A percentile compares a stretch with the other conserved stretches of the same genome.
Conservation (phyloP, 495 filamentous ascomycete genomes). For the Trichodelitschia bisporula region DNA sequence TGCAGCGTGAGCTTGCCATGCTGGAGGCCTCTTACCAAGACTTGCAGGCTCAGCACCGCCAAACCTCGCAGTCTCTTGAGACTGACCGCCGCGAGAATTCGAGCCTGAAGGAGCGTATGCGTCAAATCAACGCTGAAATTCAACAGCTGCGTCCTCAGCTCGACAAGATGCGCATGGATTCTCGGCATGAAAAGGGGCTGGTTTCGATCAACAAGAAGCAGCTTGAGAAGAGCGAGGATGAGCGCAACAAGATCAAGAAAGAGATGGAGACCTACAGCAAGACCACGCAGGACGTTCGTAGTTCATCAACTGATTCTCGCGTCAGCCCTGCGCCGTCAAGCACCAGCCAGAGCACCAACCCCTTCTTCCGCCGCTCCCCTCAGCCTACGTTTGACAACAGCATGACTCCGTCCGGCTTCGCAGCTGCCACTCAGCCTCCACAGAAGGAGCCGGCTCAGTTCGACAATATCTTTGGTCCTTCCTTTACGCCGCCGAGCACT, state of each 20-base stretch:
- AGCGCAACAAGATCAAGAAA: constrained; percentile 57
- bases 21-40: constrained; percentile 66
- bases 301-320: constrained; percentile 3
- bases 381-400: constrained; percentile 39
- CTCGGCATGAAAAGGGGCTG: constrained; percentile 80
- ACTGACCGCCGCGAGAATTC: constrained; percentile 76
- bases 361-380: constrained; percentile 57
- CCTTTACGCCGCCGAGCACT: constrained; percentile 25
- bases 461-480: constrained; percentile 73
- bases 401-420: constrained; percentile 26
- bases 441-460: constrained; percentile 44
- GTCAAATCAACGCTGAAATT: constrained; percentile 56
- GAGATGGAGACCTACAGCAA: constrained; percentile 42
- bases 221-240: constrained; percentile 62
- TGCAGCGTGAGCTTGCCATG: constrained; percentile 58
- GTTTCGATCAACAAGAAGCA: constrained; percentile 98
- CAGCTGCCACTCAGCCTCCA: constrained; percentile 15
- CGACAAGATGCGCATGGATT: constrained; percentile 72
- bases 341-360: constrained; percentile 58
- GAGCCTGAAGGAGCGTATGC: constrained; percentile 66
- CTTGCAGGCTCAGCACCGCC: constrained; percentile 59
- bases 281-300: constrained; percentile 8
- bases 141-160: constrained; percentile 61
- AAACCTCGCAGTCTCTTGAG: constrained; percentile 46
- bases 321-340: constrained; percentile 48